Base-by-base conservation (phyloP, 768 basidiomycete genomes). In the Leccinum broughii region DNA sequence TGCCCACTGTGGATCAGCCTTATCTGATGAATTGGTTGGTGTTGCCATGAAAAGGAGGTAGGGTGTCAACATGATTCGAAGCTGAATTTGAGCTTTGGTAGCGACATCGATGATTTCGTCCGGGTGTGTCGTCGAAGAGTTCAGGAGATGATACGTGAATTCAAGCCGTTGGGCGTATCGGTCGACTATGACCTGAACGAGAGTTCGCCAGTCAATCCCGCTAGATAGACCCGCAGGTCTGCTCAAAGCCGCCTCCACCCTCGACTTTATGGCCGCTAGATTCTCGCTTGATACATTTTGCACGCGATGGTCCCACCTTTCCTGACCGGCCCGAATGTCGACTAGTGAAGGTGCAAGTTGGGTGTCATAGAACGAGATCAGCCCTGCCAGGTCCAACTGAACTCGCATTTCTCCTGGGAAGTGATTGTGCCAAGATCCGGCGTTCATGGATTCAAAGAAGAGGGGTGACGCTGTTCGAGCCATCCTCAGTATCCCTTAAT, bases 361-460 rank as follows among this genome's bases (percentile, higher is more conserved):
- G 5, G 68, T 67, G 54, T 78, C 75, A 28, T 78, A 78, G 64
- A 78, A 74, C 4, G 78, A 77, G 10, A 77, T 60, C 17, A 78
- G 48, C 14, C 71, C 63, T 7, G 75, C 37, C 13, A 75, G 66
- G 51, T 78, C 75, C 26, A 78, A 55, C 20, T 66, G 61, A 28
- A 78, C 49, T 3, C 77, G 75, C 0, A 68, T 71, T 30, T 78
- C 75, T 13, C 76, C 77, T 1, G 77, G 77, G 59, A 69, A 72
- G 28, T 30, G 64, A 44, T 76, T 71, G 44, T 77, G 70, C 72
- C 77, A 75, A n/a, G 67, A 55, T 24, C 69, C 75, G 0, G 71
- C 55, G 0, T 57, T 17, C 10, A 66, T 26, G 37, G 15, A 39
- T 44, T 62, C 69, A 13, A 64, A 63, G 3, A 7, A 11, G 13